Conservation (phyloP, 805 yeast species). For the Ogataea methanolica region DNA sequence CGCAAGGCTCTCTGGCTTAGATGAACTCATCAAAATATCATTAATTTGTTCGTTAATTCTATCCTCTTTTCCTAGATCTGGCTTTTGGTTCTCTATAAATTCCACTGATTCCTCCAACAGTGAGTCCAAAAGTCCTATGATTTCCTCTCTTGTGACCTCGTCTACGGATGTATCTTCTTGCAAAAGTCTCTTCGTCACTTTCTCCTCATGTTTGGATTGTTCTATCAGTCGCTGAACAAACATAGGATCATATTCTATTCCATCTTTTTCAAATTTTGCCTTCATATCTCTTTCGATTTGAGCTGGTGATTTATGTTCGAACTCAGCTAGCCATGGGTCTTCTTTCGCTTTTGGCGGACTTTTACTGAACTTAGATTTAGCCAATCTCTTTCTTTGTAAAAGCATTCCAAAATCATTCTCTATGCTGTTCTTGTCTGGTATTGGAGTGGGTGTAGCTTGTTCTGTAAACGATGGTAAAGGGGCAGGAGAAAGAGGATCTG, state of each 20-base stretch:
- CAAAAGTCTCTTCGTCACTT: conserved; percentile 8
- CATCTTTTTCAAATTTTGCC: conserved; percentile 19
- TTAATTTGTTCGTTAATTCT: conserved; percentile 10
- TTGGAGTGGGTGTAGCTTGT: not conserved
- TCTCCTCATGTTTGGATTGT: conserved; percentile 19
- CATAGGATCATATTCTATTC: conserved; percentile 26
- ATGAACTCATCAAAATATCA: conserved; percentile 9
- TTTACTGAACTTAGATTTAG: not conserved
- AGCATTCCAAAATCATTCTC: not conserved
- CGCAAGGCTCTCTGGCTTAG: conserved; percentile 16
- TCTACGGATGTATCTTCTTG: conserved; percentile 12
- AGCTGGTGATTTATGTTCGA: conserved; percentile 19
- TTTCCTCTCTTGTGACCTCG: conserved; percentile 17
- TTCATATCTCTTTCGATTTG: conserved; percentile 24
- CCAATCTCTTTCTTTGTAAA: not conserved
- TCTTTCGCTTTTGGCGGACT: not conserved
- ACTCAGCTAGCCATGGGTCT: not conserved
- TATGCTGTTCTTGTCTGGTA: not conserved
- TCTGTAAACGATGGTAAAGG: not conserved
- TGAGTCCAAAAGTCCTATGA: conserved; percentile 23
- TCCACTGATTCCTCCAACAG: conserved; percentile 21
- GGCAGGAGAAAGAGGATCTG: not conserved
- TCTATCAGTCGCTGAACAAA: conserved; percentile 26
- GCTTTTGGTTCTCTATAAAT: conserved; percentile 11
- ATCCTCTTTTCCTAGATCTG: not conserved